phyloP scores from a whole-genome alignment of 108 stramenopile genomes.

The Skeletonema menzelii region DNA sequence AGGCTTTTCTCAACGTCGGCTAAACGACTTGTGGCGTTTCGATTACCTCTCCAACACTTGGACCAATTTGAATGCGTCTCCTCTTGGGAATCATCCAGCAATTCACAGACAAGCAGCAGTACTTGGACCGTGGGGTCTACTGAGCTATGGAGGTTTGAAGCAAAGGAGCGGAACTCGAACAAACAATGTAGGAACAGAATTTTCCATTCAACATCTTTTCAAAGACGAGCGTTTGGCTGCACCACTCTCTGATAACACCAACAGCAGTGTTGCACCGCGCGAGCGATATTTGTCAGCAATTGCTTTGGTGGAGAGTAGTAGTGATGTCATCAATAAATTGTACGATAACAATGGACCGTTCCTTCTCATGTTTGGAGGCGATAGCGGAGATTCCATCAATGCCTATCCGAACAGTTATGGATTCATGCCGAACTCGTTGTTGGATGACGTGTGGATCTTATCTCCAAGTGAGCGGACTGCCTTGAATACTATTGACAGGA shows the following conservation, averaged over 20 bases:
- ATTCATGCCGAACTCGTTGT: constrained; percentile 26
- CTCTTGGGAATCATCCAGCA: background rate
- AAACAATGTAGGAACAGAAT: constrained; percentile 4
- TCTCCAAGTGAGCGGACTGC: constrained; percentile 2
- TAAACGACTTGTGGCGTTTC: constrained; percentile 42
- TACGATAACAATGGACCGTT: constrained; percentile 8
- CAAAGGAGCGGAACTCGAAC: background rate
- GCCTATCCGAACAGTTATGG: constrained; percentile 19
- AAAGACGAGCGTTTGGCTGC: constrained; percentile 18
- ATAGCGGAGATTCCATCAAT: constrained; percentile 25
- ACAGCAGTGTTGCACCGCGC: background rate
- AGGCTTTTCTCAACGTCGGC: constrained; percentile 15
- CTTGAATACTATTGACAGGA: background rate
- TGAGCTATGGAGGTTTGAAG: constrained; percentile 26
- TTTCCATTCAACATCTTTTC: constrained; percentile 22
- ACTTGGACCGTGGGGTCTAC: constrained; percentile 29
- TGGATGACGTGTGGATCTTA: constrained; percentile 40
- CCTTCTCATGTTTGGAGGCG: constrained; percentile 32
- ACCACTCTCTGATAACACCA: background rate
- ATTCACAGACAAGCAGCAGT: constrained; percentile 14
- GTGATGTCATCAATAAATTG: constrained; percentile 10
- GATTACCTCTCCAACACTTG: constrained; percentile 21
- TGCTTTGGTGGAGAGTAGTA: constrained; percentile 3
- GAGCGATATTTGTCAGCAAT: constrained; percentile 21
- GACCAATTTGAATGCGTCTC: constrained; percentile 18